A percentile compares a stretch with the other conserved stretches of the same genome.
phyloP scores from a whole-genome alignment of 2,329 filamentous ascomycete genomes.

The Cladophialophora exuberans region DNA sequence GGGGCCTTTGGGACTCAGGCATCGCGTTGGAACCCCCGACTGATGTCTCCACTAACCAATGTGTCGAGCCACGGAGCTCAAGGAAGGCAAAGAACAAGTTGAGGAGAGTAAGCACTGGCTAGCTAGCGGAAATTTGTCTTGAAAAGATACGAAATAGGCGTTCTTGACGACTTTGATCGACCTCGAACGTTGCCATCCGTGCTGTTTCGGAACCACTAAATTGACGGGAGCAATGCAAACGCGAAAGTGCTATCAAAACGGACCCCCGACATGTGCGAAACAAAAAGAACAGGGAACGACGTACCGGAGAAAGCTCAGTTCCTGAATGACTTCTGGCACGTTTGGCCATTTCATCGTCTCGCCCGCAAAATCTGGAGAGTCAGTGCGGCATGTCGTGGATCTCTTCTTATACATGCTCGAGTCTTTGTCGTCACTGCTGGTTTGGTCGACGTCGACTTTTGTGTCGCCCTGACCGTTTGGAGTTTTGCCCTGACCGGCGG shows the following conservation, averaged over 20 bases:
- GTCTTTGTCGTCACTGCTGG: slow-evolving; percentile 50
- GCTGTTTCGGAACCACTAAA: too few relatives aligned
- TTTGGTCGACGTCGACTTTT: slow-evolving; percentile 41
- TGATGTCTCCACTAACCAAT: too few relatives aligned
- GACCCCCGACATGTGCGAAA: neutral
- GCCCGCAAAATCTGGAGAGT: slow-evolving; percentile 68
- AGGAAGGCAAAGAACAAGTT: too few relatives aligned
- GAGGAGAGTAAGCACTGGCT: too few relatives aligned
- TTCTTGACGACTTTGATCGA: too few relatives aligned
- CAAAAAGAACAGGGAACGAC: slow-evolving; percentile 38
- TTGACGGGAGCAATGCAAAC: too few relatives aligned
- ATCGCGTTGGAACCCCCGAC: too few relatives aligned
- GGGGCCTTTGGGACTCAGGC: too few relatives aligned
- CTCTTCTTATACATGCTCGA: slow-evolving; percentile 58
- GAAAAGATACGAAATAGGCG: too few relatives aligned
- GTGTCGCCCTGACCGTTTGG: slow-evolving; percentile 54
- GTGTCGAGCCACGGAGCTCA: too few relatives aligned
- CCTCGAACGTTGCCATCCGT: too few relatives aligned
- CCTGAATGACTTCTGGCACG: slow-evolving; percentile 62
- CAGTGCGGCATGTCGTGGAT: slow-evolving; percentile 59
- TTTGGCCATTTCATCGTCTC: slow-evolving; percentile 63
- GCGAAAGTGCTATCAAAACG: neutral
- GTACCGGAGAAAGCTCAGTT: slow-evolving; percentile 74
- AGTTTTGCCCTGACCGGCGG: slow-evolving; percentile 46
- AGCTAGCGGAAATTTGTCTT: too few relatives aligned